Conservation (phyloP, 805 yeast species). For the Metschnikowia corniflorae region DNA sequence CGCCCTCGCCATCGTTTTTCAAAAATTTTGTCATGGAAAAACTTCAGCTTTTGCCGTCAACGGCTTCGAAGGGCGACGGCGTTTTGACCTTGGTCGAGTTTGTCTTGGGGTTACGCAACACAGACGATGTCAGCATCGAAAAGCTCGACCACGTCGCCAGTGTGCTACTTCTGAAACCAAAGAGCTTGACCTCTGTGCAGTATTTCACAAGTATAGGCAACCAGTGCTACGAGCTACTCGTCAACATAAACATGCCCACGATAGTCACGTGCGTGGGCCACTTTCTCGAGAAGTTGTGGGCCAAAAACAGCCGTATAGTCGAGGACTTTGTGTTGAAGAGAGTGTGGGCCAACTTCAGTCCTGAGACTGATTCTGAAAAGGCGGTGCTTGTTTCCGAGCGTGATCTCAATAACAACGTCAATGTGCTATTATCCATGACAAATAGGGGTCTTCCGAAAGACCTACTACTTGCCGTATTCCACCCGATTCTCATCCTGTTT, state of each 20-base stretch:
- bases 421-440: constrained; percentile 61
- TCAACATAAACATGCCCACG: constrained; percentile 57
- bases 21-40: constrained; percentile 44
- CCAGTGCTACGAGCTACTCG: constrained; percentile 61
- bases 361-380: constrained; percentile 20
- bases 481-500: constrained; percentile 30
- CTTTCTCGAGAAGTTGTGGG: constrained; percentile 50
- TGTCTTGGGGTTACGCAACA: constrained; percentile 70
- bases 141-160: constrained; percentile 66
- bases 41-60: constrained; percentile 52
- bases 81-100: constrained; percentile 72
- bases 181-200: constrained; percentile 35
- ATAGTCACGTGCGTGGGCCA: constrained; percentile 55
- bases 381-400: constrained; percentile 40
- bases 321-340: constrained; percentile 55
- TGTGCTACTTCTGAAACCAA: constrained; percentile 63
- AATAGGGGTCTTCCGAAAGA: constrained; percentile 34
- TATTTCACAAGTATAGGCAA: constrained; percentile 59
- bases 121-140: constrained; percentile 62
- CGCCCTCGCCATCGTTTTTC: constrained; percentile 46
- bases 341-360: constrained; percentile 46
- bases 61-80: constrained; percentile 58
- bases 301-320: constrained; percentile 46
- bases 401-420: constrained; percentile 57
- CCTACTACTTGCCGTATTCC: constrained; percentile 22